A percentile compares a stretch with the other conserved stretches of the same genome.
phyloP scores from a whole-genome alignment of 1,139 yeast genomes.

The Hansenula sp. region DNA sequence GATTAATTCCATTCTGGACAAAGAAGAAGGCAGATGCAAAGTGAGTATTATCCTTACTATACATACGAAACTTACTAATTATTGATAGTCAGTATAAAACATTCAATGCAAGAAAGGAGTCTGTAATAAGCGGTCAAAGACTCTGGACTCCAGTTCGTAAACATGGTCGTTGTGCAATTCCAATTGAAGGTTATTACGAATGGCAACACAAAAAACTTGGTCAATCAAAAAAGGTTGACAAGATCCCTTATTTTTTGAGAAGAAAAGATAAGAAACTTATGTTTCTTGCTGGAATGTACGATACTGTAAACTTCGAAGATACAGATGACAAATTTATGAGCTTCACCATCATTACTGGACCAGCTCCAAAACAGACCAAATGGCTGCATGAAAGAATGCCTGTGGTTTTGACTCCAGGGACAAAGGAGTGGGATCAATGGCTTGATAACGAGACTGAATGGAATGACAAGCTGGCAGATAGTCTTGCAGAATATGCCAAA shows the following conservation, averaged over 20 bases:
- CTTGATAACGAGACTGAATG: conserved; percentile 37
- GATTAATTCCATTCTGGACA: conserved; percentile 52
- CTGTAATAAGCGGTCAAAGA: conserved; percentile 36
- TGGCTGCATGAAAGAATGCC: conserved; percentile 85
- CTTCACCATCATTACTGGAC: conserved; percentile 71
- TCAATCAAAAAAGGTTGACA: conserved; percentile 28
- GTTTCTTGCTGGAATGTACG: conserved; percentile 69
- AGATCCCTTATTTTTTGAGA: conserved; percentile 62
- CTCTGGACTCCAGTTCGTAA: conserved; percentile 47
- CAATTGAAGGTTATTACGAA: conserved; percentile 82
- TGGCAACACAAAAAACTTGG: conserved; percentile 46
- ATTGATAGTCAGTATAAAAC: conserved; percentile 30
- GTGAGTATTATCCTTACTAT: no score
- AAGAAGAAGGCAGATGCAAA: conserved; percentile 28
- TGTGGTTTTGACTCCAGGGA: conserved; percentile 54
- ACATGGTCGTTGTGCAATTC: conserved; percentile 58
- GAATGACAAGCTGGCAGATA: conserved; percentile 34
- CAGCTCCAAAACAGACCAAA: conserved; percentile 52
- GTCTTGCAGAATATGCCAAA: conserved; percentile 36
- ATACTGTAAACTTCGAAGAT: conserved; percentile 26
- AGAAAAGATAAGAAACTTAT: conserved; percentile 47
- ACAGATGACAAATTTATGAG: conserved; percentile 36
- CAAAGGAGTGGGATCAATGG: conserved; percentile 60
- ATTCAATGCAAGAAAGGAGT: conserved; percentile 66
- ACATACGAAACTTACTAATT: no score